Base-by-base conservation (phyloP, 2,329 filamentous ascomycete species). In the Phoma sp. region DNA sequence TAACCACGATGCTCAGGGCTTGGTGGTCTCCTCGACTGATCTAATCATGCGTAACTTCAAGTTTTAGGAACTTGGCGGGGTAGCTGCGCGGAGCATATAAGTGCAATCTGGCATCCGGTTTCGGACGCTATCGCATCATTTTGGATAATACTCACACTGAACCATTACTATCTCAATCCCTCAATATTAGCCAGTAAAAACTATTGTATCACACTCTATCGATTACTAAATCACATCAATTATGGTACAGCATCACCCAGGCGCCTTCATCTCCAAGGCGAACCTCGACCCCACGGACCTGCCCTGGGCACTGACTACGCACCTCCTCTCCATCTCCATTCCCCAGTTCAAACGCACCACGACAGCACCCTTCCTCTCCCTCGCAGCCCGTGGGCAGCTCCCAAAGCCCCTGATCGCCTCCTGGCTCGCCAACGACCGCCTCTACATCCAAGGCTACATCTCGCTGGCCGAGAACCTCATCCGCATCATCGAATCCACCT, bases 391-490 rank as follows among this genome's bases (percentile, higher is more conserved):
- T 14, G 70, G 70, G 4, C 61, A 55, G n/a, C 60, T 73, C 9
- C 58, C 70, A 8, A 72, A 72, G 47, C n/a, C 56, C 4, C 24
- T 64, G 8, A 63, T 73, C n/a, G 64, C 68, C 3, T 55, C 67
- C 47, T 74, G 71, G 71, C 68, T 74, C 13, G 68, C 69, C 38
- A 71, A 73, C 30, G 71, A 74, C 37, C 60, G 66, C 1, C 59
- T 71, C 10, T 74, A 74, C 45, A 64, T 73, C 47, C 63, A 64
- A 45, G 66, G 67, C 51, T 73, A 73, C 47, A 68, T 72, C 43
- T 60, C 55, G 8, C 61, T 66, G 5, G 62, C 60, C 25, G 68
- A 62, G 18, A 42, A 65, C 30, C 66, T 70, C 2, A 57, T 69
- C 4, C 61, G 52, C n/a, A 52, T 67, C 7, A 13, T 68, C 13